A percentile compares a stretch with the other conserved stretches of the same genome.
Conservation (phyloP, 2,329 filamentous ascomycete species). For the Arachnomyces sp. region DNA sequence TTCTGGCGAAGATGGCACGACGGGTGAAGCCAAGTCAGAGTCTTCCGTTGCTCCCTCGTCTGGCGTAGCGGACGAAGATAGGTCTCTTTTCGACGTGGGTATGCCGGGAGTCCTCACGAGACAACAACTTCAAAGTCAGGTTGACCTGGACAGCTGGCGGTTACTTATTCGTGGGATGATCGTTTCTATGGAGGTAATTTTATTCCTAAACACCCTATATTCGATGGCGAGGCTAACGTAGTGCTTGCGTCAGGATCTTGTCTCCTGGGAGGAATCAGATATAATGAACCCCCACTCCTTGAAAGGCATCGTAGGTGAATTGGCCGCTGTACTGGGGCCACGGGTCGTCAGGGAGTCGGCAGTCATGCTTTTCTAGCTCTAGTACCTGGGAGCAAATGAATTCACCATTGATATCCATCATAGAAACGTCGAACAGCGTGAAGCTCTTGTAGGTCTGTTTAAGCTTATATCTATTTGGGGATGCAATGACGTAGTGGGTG, state of each 20-base stretch:
- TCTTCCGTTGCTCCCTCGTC: background rate
- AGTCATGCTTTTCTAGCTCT: constrained; percentile 29
- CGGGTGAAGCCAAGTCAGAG: constrained; percentile 1
- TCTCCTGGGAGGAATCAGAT: constrained; percentile 38
- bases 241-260: constrained; percentile 29
- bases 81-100: constrained; percentile 37
- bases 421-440: no score
- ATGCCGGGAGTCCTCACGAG: constrained; percentile 40
- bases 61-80: constrained; percentile 13
- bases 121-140: constrained; percentile 29
- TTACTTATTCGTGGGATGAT: constrained; percentile 34
- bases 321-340: constrained; percentile 38
- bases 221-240: background rate
- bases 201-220: background rate
- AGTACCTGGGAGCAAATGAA: no score
- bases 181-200: constrained; percentile 34
- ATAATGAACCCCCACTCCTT: constrained; percentile 36
- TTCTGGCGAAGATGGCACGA: background rate
- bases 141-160: constrained; percentile 38
- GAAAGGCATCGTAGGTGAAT: constrained; percentile 40
- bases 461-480: no score
- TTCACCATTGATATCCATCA: no score
- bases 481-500: no score
- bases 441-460: no score
- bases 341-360: constrained; percentile 34